Evolutionary conservation across 805 yeast genomes (phyloP).

Genomic region (Ascoidea asiatica): DNA sequence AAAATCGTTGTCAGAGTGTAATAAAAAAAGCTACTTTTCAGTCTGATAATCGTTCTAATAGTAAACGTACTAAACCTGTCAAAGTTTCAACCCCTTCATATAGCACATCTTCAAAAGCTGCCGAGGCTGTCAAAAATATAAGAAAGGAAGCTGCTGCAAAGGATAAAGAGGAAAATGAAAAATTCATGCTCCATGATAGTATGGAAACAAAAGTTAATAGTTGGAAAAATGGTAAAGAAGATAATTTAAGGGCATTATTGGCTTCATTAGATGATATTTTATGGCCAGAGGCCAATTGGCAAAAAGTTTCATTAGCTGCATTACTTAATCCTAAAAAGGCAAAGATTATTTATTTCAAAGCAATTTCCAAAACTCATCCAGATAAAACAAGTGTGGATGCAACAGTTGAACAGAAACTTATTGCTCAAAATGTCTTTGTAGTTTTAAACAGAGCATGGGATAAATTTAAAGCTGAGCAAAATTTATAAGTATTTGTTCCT

Average conservation of each 20-base stretch:
- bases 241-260: slow-evolving; percentile 66
- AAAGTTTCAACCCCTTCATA: slow-evolving; percentile 6
- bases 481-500: too few species aligned
- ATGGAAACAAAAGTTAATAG: slow-evolving; percentile 37
- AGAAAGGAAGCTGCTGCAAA: slow-evolving; percentile 31
- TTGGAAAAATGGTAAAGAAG: slow-evolving; percentile 72
- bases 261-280: slow-evolving; percentile 55
- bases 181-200: slow-evolving; percentile 45
- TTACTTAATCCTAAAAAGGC: slow-evolving; percentile 83
- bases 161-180: slow-evolving; percentile 40
- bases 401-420: slow-evolving; percentile 58
- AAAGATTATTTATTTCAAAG: slow-evolving; percentile 77
- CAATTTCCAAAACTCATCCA: slow-evolving; percentile 80
- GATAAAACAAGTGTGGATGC: slow-evolving; percentile 62
- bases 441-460: slow-evolving; percentile 87
- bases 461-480: slow-evolving; percentile 51
- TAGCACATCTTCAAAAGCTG: slow-evolving; percentile 2
- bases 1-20: slow-evolving; percentile 58
- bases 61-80: slow-evolving; percentile 6
- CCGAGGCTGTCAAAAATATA: slow-evolving; percentile 38
- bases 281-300: slow-evolving; percentile 59
- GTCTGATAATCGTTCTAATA: background rate
- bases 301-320: slow-evolving; percentile 52
- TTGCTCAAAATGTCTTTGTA: slow-evolving; percentile 81
- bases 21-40: slow-evolving; percentile 16